Percentiles rank a stretch among this genome's conserved stretches.
These are phyloP conservation scores for Conticribra weissflogii DNA, from an alignment of 108 stramenopile species.

Conservation along the genomic window DNA sequence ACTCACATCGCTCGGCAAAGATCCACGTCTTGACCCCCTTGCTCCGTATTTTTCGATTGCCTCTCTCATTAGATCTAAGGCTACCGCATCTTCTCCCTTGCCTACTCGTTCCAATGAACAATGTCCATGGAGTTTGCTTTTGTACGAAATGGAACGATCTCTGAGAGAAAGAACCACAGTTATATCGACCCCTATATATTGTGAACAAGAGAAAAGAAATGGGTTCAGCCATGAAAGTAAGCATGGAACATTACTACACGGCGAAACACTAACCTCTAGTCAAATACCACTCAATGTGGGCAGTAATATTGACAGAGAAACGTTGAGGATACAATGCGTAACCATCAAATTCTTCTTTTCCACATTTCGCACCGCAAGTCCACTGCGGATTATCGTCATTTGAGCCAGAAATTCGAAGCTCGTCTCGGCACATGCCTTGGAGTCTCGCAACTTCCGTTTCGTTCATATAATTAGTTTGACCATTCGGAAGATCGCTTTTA, in stretches of 20 bases:
- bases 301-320: conserved; percentile 28
- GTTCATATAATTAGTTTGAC: neutral
- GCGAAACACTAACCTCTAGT: too few species aligned
- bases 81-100: conserved; percentile 1
- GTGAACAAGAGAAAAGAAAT: too few species aligned
- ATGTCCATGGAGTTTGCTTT: neutral
- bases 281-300: conserved; percentile 33
- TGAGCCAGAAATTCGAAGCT: conserved; percentile 14
- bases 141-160: conserved; percentile 14
- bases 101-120: neutral
- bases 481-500: too few species aligned
- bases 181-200: too few species aligned
- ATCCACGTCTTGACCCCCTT: neutral
- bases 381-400: neutral
- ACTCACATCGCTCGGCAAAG: neutral
- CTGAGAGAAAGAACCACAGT: conserved; percentile 19
- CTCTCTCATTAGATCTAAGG: conserved; percentile 14
- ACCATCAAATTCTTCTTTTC: conserved; percentile 8
- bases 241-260: too few species aligned
- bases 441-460: neutral
- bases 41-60: conserved; percentile 14
- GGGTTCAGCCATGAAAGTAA: too few species aligned
- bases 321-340: conserved; percentile 24
- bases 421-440: conserved; percentile 5
- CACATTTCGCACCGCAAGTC: conserved; percentile 18